phyloP scores from a whole-genome alignment of 2,329 filamentous ascomycete genomes.

The Alternaria dauci region DNA sequence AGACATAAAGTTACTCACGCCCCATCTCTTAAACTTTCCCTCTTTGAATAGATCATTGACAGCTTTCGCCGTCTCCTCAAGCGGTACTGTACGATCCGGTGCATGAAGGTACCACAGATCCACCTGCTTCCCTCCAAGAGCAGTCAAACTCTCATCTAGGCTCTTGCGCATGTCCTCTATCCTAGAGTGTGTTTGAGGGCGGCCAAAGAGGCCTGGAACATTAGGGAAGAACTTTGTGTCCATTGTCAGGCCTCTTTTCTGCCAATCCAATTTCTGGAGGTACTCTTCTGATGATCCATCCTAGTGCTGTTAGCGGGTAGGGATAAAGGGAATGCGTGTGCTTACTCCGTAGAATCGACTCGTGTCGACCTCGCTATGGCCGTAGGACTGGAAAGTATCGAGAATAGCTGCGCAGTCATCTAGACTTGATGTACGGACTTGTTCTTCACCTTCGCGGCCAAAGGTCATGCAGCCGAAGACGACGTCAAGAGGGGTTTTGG shows the following conservation, averaged over 20 bases:
- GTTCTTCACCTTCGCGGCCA: conserved; percentile 35
- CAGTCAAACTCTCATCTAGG: conserved; percentile 50
- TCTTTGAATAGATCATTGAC: conserved; percentile 58
- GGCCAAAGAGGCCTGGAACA: conserved; percentile 23
- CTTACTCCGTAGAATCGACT: conserved; percentile 49
- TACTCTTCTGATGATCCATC: conserved; percentile 52
- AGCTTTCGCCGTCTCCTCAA: conserved; percentile 57
- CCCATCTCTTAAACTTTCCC: conserved; percentile 57
- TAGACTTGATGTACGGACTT: conserved; percentile 29
- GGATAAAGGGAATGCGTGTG: not conserved
- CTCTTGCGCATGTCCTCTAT: conserved; percentile 38
- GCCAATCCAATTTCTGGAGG: conserved; percentile 54
- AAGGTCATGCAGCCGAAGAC: conserved; percentile 54
- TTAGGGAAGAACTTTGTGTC: conserved; percentile 57
- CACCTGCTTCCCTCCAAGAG: conserved; percentile 48
- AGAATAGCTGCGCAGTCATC: conserved; percentile 38
- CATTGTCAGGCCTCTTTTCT: conserved; percentile 52
- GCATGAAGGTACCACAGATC: conserved; percentile 59
- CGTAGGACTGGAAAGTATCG: conserved; percentile 40
- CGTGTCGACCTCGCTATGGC: conserved; percentile 50
- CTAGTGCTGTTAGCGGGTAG: not conserved
- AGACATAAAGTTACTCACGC: conserved; percentile 57
- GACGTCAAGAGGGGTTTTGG: conserved; percentile 33
- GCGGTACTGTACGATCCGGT: conserved; percentile 55
- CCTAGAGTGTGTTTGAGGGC: conserved; percentile 40